phyloP scores from a whole-genome alignment of 352 stramenopile genomes.

The Albugo candida region DNA sequence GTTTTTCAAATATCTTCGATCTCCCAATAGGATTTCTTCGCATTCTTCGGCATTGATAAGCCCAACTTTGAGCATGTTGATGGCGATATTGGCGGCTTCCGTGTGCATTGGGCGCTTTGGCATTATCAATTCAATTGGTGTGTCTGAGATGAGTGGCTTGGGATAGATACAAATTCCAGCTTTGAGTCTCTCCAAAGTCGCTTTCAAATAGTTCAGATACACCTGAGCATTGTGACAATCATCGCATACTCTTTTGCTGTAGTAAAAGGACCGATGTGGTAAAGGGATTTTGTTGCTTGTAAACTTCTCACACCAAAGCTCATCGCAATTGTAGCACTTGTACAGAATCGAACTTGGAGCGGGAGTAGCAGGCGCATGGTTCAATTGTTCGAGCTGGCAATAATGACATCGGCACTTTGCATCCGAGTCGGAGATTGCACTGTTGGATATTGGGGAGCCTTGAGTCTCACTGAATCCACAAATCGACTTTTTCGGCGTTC shows the following conservation, averaged over 20 bases:
- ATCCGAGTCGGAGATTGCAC: not conserved
- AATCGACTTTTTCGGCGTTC: conserved; percentile 26
- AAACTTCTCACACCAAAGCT: conserved; percentile 62
- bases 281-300: conserved; percentile 61
- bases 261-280: conserved; percentile 60
- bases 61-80: conserved; percentile 63
- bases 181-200: conserved; percentile 70
- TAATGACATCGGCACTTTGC: not conserved
- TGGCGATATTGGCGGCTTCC: conserved; percentile 68
- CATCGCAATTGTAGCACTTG: conserved; percentile 69
- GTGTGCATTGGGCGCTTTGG: conserved; percentile 65
- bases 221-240: conserved; percentile 66
- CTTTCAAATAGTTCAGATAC: conserved; percentile 71
- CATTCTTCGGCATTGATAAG: conserved; percentile 76
- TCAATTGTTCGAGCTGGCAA: too few species aligned
- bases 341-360: conserved; percentile 21
- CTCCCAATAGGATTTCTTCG: conserved; percentile 65
- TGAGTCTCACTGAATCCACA: conserved; percentile 14
- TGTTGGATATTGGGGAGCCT: not conserved
- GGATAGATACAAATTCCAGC: conserved; percentile 74
- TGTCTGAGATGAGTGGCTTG: conserved; percentile 60
- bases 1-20: conserved; percentile 68
- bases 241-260: conserved; percentile 74
- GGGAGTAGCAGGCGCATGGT: conserved; percentile 6
- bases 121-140: conserved; percentile 76